These are phyloP conservation scores for Neonectria hederae DNA, from an alignment of 2,329 filamentous ascomycete species.

Conservation along the genomic window DNA sequence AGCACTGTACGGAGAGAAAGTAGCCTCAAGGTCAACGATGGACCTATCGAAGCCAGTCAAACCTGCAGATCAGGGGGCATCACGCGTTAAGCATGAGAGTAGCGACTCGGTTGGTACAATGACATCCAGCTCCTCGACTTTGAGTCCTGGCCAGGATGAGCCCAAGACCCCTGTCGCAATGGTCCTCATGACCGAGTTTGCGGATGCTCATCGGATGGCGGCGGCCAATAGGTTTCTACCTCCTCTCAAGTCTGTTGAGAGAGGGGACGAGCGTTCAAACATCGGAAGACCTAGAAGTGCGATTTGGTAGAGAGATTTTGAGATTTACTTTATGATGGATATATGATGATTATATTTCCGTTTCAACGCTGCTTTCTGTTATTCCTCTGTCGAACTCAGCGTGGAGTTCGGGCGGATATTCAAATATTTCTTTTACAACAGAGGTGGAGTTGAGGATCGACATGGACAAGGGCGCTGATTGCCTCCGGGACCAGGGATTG, in stretches of 20 bases:
- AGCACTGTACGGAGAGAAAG: slow-evolving; percentile 5
- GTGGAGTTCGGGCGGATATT: background rate
- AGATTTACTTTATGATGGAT: background rate
- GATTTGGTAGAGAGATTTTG: slow-evolving; percentile 24
- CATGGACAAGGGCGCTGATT: slow-evolving; percentile 1
- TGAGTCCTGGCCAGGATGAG: slow-evolving; percentile 19
- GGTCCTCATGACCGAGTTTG: slow-evolving; percentile 25
- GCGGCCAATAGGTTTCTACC: slow-evolving; percentile 16
- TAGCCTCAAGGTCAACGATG: slow-evolving; percentile 11
- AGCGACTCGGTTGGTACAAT: background rate
- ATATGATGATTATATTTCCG: background rate
- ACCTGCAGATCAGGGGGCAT: background rate
- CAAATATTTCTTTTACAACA: background rate
- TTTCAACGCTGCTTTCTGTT: background rate
- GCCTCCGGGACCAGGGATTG: slow-evolving; percentile 1
- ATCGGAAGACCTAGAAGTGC: slow-evolving; percentile 29
- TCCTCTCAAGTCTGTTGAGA: slow-evolving; percentile 30
- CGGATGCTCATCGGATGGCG: slow-evolving; percentile 1
- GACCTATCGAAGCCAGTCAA: background rate
- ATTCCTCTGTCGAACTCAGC: background rate
- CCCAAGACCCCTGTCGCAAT: slow-evolving; percentile 38
- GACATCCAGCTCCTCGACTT: slow-evolving; percentile 2
- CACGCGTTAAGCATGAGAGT: background rate
- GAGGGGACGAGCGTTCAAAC: background rate
- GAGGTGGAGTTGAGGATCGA: slow-evolving; percentile 8